Conservation (phyloP, 768 basidiomycete genomes). For the Tephrocybe sp. region DNA sequence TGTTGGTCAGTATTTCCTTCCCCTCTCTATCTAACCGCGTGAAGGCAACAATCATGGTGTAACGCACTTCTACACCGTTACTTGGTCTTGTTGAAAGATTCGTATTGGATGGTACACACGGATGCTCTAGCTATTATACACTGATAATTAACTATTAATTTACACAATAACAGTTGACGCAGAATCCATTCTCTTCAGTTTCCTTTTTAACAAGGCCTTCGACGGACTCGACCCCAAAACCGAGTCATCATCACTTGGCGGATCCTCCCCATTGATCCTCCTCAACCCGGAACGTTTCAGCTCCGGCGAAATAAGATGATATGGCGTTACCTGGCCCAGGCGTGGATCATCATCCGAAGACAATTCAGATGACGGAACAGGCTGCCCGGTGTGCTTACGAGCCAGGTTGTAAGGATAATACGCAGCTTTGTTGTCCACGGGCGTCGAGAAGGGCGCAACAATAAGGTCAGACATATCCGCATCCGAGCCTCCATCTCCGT, state of each 20-base stretch:
- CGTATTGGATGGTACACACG: no score
- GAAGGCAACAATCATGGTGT: no score
- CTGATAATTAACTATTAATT: no score
- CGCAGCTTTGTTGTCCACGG: not conserved
- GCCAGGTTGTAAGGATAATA: slow-evolving; percentile 4
- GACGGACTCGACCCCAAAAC: slow-evolving; percentile 44
- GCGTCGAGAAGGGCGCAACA: not conserved
- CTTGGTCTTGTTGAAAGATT: no score
- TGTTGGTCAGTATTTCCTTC: no score
- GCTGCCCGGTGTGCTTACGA: slow-evolving; percentile 1
- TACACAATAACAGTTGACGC: no score
- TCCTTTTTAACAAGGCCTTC: slow-evolving; percentile 39
- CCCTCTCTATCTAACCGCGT: no score
- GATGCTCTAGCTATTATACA: no score
- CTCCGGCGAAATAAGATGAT: slow-evolving; percentile 61
- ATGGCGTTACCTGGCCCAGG: slow-evolving; percentile 67
- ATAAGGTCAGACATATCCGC: not conserved
- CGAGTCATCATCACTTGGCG: slow-evolving; percentile 48
- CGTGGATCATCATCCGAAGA: slow-evolving; percentile 68
- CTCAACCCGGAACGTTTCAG: slow-evolving; percentile 34
- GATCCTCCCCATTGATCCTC: slow-evolving; percentile 32
- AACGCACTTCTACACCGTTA: no score
- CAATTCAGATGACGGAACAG: slow-evolving; percentile 22
- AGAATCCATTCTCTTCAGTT: slow-evolving; percentile 32
- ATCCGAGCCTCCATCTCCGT: slow-evolving; percentile 2